These are phyloP conservation scores for Plasmodium adleri DNA, from an alignment of 169 alveolate genomes.

Conservation along the genomic window DNA sequence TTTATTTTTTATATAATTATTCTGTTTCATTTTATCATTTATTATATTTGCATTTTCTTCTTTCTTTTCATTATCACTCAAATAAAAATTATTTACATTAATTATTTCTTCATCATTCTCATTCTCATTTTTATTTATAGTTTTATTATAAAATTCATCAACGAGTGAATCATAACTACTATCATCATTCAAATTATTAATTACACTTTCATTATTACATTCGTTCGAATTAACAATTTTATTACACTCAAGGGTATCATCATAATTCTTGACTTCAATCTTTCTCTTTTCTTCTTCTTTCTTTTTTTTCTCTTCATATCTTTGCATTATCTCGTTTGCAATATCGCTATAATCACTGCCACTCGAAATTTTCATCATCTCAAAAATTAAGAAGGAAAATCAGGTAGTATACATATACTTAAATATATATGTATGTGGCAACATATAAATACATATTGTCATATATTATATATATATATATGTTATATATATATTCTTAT, in stretches of 20 bases:
- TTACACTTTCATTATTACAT: not conserved
- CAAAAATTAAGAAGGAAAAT: too few relatives aligned
- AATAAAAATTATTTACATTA: not conserved
- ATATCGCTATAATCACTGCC: slow-evolving; percentile 61
- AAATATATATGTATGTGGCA: not conserved
- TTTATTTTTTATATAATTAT: not conserved
- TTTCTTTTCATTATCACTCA: not conserved
- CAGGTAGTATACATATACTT: not conserved
- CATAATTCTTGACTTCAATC: not conserved
- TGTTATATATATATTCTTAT: too few relatives aligned
- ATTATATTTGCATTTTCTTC: not conserved
- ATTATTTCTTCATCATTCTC: not conserved
- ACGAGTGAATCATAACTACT: slow-evolving; percentile 74
- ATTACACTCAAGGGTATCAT: slow-evolving; percentile 5
- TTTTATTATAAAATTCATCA: slow-evolving; percentile 59
- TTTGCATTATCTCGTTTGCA: slow-evolving; percentile 23
- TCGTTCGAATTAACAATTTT: not conserved
- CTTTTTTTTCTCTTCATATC: slow-evolving; percentile 27
- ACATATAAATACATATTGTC: too few relatives aligned
- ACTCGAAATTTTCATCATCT: slow-evolving; percentile 7
- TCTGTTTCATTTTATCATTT: not conserved
- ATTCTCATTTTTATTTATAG: slow-evolving; percentile 6
- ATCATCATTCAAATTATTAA: slow-evolving; percentile 15
- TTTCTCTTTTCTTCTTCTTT: slow-evolving; percentile 1
- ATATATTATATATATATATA: too few relatives aligned